Base-by-base conservation (phyloP, 805 yeast genomes). In the Candida wancherniae region DNA sequence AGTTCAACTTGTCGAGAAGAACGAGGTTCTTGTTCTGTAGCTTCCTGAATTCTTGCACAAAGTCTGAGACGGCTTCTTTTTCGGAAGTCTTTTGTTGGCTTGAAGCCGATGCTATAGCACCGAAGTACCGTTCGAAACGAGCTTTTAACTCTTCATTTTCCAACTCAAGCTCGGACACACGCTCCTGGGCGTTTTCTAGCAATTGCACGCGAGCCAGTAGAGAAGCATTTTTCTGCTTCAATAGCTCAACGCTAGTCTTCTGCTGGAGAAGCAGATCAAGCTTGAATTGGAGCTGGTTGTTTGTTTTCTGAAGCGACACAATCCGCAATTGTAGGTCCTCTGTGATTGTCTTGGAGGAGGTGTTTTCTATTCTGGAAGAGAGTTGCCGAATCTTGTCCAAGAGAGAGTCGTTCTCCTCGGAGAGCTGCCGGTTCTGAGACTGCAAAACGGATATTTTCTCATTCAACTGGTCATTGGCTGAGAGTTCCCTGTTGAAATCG, bases 161-260 rank as follows among this genome's bases (percentile, higher is more conserved):
- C 17, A 76, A 48, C 41, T 75, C 75, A 15, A 75, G 47, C 4
- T 68, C 67, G 21, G 71, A 67, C 11, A 61, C 60, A 25, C 66
- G 63, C 24, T 63, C 65, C 36, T 75, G 71, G 3, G 72, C 43
- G 1, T 48, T 51, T 17, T 70, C 72, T 26, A 71, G 48, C 7
- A 47, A 41, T 3, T 45, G 34, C 12, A 77, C 26, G 36, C 67
- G 68, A 12, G 58, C 53, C 14, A 53, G 48, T 19, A 79, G 50
- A 0, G 68, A 44, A 0, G 48, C 39, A 33, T 73, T 77, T 38
- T 80, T 81, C 39, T 74, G 80, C 41, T 69, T 73, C 19, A 80
- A 54, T 7, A 80, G 47, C 43, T 75, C 81, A 5, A 56, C 51
- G 15, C 71, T 67, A 37, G 73, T 61, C 36, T 65, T 63, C 37